These are phyloP conservation scores for Chaetomium strumarium DNA, from an alignment of 2,329 filamentous ascomycete species.

Conservation along the genomic window DNA sequence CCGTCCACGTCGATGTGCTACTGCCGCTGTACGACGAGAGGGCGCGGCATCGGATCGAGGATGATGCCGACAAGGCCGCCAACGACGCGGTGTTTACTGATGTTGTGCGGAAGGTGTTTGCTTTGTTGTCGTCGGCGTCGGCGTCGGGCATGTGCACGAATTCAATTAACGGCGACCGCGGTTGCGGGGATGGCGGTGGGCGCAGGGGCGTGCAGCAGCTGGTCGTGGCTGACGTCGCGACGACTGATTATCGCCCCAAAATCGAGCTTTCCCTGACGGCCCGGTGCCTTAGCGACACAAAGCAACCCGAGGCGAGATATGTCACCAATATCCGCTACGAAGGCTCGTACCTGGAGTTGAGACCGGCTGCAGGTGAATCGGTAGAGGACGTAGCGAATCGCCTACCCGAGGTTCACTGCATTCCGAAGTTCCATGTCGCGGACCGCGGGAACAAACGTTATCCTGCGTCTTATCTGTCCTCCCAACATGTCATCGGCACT, in stretches of 20 bases:
- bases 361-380: not conserved
- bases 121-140: not conserved
- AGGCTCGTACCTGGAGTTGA: not conserved
- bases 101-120: slow-evolving; percentile 1
- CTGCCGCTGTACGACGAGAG: slow-evolving; percentile 1
- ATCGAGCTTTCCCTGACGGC: not conserved
- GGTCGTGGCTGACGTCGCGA: not conserved
- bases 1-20: not conserved
- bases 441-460: too few relatives aligned
- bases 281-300: not conserved
- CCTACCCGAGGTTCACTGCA: not conserved
- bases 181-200: too few relatives aligned
- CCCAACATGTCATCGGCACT: not conserved
- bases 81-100: slow-evolving; percentile 1
- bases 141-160: too few relatives aligned
- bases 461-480: not conserved
- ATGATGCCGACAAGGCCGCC: not conserved
- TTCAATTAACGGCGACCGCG: too few relatives aligned
- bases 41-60: not conserved
- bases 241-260: slow-evolving; percentile 1
- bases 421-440: not conserved
- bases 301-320: not conserved
- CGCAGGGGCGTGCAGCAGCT: too few relatives aligned
- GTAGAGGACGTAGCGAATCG: not conserved
- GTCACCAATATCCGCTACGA: not conserved